phyloP scores from a whole-genome alignment of 1,284 basidiomycete genomes.

The Naganishia cerealis region DNA sequence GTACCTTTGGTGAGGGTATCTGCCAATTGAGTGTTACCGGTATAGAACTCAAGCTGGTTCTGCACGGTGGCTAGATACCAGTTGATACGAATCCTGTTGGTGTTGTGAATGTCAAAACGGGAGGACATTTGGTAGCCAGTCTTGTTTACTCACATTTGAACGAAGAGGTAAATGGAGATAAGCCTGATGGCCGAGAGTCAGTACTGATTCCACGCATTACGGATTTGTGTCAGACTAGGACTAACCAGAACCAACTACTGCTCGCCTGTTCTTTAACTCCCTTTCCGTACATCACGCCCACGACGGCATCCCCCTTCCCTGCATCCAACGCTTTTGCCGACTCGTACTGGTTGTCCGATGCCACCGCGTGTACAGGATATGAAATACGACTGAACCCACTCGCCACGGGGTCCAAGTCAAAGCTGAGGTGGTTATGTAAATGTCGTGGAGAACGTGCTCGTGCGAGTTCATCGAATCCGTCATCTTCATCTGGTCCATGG shows the following conservation, averaged over 20 bases:
- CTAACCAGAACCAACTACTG: slow-evolving; percentile 50
- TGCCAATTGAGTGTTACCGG: slow-evolving; percentile 41
- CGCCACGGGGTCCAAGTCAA: slow-evolving; percentile 28
- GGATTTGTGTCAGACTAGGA: not conserved
- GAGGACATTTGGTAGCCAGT: not conserved
- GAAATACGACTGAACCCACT: slow-evolving; percentile 39
- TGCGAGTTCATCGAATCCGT: slow-evolving; percentile 30
- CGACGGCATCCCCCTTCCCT: slow-evolving; percentile 43
- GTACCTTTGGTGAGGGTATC: slow-evolving; percentile 45
- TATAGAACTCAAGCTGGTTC: slow-evolving; percentile 50
- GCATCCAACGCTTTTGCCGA: slow-evolving; percentile 37
- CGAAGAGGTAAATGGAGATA: slow-evolving; percentile 44
- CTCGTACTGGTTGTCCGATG: slow-evolving; percentile 37
- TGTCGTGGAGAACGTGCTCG: slow-evolving; percentile 26
- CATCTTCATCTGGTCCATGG: slow-evolving; percentile 15
- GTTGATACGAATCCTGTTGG: slow-evolving; percentile 52
- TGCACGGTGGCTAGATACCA: slow-evolving; percentile 53
- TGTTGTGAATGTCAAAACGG: not conserved
- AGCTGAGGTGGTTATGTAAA: slow-evolving; percentile 14
- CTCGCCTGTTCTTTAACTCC: slow-evolving; percentile 45
- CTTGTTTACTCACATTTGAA: slow-evolving; percentile 38
- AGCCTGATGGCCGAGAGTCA: slow-evolving; percentile 32
- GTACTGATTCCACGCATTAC: not conserved
- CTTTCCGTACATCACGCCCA: slow-evolving; percentile 48
- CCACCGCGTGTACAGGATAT: slow-evolving; percentile 34